Percentiles rank a stretch among this genome's conserved stretches.
Conservation (phyloP, 306 rosid species). For the Potentilla sterilis region DNA sequence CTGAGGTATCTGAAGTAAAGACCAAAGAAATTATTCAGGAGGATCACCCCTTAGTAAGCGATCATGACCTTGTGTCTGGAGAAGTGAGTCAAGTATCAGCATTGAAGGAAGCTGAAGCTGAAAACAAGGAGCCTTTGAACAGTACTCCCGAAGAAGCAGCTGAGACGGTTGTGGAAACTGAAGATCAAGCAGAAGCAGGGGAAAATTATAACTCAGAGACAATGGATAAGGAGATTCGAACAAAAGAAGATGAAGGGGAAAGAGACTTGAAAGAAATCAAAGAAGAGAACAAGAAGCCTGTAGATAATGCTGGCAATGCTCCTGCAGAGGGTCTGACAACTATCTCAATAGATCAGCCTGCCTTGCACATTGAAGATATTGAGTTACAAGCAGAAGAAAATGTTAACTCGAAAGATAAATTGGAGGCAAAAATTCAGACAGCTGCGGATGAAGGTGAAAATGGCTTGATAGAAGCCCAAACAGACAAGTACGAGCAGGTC, state of each 20-base stretch:
- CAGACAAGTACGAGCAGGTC: constrained; percentile 8
- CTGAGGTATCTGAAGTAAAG: constrained; percentile 13
- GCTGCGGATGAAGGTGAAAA: constrained; percentile 8
- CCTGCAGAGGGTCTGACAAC: background rate
- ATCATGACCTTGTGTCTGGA: background rate
- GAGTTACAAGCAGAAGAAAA: constrained; percentile 3
- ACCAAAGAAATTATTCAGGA: constrained; percentile 4
- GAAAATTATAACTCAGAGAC: background rate
- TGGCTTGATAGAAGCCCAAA: constrained; percentile 15
- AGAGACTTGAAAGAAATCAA: constrained; percentile 11
- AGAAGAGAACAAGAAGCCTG: constrained; percentile 6
- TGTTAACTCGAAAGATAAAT: constrained; percentile 7
- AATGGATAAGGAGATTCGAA: background rate
- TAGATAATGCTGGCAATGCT: background rate
- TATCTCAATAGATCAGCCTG: background rate
- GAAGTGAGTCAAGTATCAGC: constrained; percentile 14
- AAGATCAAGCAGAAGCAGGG: constrained; percentile 4
- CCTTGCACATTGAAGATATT: background rate
- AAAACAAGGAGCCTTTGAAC: constrained; percentile 6
- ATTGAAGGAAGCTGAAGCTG: constrained; percentile 20
- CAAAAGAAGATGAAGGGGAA: background rate
- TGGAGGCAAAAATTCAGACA: background rate
- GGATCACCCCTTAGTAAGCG: background rate
- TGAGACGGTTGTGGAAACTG: background rate
- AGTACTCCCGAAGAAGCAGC: constrained; percentile 12